These are phyloP conservation scores for Emericellopsis atlantica DNA, from an alignment of 2,329 filamentous ascomycete species.

Conservation along the genomic window DNA sequence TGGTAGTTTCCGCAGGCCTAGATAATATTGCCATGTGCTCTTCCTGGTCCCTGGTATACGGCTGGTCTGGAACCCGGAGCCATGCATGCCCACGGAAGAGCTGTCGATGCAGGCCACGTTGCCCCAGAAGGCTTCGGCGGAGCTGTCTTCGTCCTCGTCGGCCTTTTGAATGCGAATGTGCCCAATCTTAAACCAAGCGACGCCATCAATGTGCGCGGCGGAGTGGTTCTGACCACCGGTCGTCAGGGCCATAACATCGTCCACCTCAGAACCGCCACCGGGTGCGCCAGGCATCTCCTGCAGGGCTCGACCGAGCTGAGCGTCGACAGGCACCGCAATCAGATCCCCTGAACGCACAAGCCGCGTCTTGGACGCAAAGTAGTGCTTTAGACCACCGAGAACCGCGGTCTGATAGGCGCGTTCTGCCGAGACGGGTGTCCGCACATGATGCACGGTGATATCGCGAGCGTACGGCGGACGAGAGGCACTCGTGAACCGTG, in stretches of 20 bases:
- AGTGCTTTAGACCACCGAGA: constrained; percentile 73
- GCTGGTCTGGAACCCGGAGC: constrained; percentile 77
- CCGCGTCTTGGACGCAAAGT: constrained; percentile 74
- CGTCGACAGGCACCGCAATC: constrained; percentile 80
- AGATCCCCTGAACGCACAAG: constrained; percentile 80
- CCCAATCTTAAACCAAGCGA: constrained; percentile 89
- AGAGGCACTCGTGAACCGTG: constrained; percentile 40
- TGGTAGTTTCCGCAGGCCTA: constrained; percentile 60
- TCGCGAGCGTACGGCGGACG: constrained; percentile 54
- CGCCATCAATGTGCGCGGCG: constrained; percentile 35
- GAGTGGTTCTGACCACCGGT: not conserved
- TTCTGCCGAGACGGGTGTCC: constrained; percentile 81
- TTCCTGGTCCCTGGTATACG: constrained; percentile 64
- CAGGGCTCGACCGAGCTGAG: constrained; percentile 67
- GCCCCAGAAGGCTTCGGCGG: constrained; percentile 66
- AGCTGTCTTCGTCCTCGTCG: constrained; percentile 44
- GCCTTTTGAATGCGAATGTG: constrained; percentile 49
- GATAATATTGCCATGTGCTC: constrained; percentile 82
- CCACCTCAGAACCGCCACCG: constrained; percentile 48
- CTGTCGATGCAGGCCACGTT: constrained; percentile 79
- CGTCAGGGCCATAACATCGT: constrained; percentile 52
- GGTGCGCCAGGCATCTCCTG: constrained; percentile 51
- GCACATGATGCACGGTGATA: constrained; percentile 77
- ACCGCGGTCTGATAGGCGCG: constrained; percentile 74
- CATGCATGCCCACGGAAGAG: constrained; percentile 75